A percentile compares a stretch with the other conserved stretches of the same genome.
Evolutionary conservation across 2,329 filamentous ascomycete species (phyloP).

Genomic region (Bipolaris gigantea): DNA sequence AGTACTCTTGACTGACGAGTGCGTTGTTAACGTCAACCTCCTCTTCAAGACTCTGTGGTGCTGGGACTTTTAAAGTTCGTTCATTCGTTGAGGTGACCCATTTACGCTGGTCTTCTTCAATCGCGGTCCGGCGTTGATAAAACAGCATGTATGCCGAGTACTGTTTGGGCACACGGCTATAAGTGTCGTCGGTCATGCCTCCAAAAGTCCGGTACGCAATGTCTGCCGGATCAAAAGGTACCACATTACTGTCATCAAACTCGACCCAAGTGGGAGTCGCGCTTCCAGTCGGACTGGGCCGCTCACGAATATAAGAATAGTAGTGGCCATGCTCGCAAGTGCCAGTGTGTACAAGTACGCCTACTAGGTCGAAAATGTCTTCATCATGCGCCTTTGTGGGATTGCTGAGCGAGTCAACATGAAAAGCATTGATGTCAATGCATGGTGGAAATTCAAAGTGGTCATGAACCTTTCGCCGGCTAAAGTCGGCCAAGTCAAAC

Average conservation of each 20-base stretch:
- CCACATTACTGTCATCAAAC: conserved; percentile 90
- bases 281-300: conserved; percentile 58
- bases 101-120: conserved; percentile 48
- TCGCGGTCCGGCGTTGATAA: conserved; percentile 77
- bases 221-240: conserved; percentile 69
- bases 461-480: conserved; percentile 93
- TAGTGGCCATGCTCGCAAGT: conserved; percentile 95
- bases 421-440: conserved; percentile 89
- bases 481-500: conserved; percentile 74
- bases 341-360: conserved; percentile 88
- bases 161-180: conserved; percentile 34
- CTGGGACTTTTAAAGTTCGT: conserved; percentile 52
- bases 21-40: conserved; percentile 74
- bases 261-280: conserved; percentile 71
- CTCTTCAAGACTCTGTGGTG: conserved; percentile 51
- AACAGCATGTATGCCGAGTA: conserved; percentile 95
- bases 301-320: conserved; percentile 90
- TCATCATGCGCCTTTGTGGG: conserved; percentile 58
- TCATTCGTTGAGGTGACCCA: conserved; percentile 45
- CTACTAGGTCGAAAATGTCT: conserved; percentile 92
- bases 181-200: conserved; percentile 42
- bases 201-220: conserved; percentile 76
- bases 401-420: conserved; percentile 77
- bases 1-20: conserved; percentile 72
- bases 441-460: conserved; percentile 82